phyloP scores from a whole-genome alignment of 2,329 filamentous ascomycete species.

The Gaeumannomyces tritici region DNA sequence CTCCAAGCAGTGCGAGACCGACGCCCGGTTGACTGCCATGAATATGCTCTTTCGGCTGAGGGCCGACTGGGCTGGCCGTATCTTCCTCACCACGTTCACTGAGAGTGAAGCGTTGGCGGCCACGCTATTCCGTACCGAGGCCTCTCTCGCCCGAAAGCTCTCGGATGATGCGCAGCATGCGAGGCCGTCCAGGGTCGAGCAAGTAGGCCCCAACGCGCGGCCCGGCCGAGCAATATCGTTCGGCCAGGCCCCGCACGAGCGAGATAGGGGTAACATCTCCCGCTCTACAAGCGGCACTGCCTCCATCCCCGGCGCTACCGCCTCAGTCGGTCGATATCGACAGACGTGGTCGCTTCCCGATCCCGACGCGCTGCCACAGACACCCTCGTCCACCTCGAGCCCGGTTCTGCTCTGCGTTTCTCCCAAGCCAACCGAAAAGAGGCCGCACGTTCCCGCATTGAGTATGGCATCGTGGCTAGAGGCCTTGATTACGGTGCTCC shows the following conservation, averaged over 20 bases:
- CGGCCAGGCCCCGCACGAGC: slow-evolving; percentile 23
- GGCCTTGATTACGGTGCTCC: slow-evolving; percentile 61
- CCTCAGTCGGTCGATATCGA: slow-evolving; percentile 23
- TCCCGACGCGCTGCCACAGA: slow-evolving; percentile 41
- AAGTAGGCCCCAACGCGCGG: slow-evolving; percentile 25
- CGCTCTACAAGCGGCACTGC: slow-evolving; percentile 1
- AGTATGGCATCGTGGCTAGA: slow-evolving; percentile 67
- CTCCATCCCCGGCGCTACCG: neutral
- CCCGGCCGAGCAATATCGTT: slow-evolving; percentile 43
- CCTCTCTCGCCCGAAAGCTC: slow-evolving; percentile 38
- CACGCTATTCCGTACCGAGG: slow-evolving; percentile 56
- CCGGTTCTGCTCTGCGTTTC: slow-evolving; percentile 30
- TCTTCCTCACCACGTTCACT: slow-evolving; percentile 61
- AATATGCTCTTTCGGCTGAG: slow-evolving; percentile 74
- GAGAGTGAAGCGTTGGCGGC: slow-evolving; percentile 67
- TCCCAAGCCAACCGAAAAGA: neutral
- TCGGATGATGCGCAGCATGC: slow-evolving; percentile 40
- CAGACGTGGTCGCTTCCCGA: slow-evolving; percentile 52
- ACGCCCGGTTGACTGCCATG: slow-evolving; percentile 65
- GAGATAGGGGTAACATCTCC: neutral
- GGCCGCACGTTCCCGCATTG: slow-evolving; percentile 23
- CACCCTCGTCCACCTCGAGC: slow-evolving; percentile 35
- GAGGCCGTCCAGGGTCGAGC: slow-evolving; percentile 33
- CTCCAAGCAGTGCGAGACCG: slow-evolving; percentile 49
- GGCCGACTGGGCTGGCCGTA: slow-evolving; percentile 68